Evolutionary conservation across 345 rosid species (phyloP).

Genomic region (Eucalyptus albens): DNA sequence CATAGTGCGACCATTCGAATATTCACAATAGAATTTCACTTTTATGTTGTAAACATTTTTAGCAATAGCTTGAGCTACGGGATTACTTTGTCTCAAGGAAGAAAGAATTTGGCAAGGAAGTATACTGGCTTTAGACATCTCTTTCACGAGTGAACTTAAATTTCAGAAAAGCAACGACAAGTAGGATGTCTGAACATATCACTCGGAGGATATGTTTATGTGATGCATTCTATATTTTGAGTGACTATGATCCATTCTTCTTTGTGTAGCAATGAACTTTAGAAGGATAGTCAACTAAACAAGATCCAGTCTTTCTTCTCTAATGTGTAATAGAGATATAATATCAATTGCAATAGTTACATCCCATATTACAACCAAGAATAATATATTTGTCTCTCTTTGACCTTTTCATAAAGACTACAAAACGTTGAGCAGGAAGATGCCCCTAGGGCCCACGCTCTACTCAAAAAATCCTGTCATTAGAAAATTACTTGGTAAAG

Average conservation of each 20-base stretch:
- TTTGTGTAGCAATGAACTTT: neutral
- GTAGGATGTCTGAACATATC: neutral
- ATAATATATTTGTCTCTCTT: neutral
- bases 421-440: neutral
- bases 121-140: too few species aligned
- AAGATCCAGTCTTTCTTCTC: neutral
- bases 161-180: accelerated
- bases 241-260: accelerated
- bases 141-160: neutral
- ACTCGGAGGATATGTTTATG: neutral
- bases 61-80: neutral
- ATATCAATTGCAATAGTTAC: too few species aligned
- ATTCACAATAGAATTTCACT: neutral
- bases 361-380: neutral
- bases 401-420: neutral
- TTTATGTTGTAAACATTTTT: too few species aligned
- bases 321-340: neutral
- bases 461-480: neutral
- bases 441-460: too few species aligned
- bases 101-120: neutral
- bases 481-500: too few species aligned
- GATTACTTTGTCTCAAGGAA: neutral
- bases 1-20: neutral
- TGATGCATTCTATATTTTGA: neutral
- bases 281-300: neutral